Evolutionary conservation across 1,284 basidiomycete species (phyloP).

Genomic region (Mycosarcoma mackinlayi): DNA sequence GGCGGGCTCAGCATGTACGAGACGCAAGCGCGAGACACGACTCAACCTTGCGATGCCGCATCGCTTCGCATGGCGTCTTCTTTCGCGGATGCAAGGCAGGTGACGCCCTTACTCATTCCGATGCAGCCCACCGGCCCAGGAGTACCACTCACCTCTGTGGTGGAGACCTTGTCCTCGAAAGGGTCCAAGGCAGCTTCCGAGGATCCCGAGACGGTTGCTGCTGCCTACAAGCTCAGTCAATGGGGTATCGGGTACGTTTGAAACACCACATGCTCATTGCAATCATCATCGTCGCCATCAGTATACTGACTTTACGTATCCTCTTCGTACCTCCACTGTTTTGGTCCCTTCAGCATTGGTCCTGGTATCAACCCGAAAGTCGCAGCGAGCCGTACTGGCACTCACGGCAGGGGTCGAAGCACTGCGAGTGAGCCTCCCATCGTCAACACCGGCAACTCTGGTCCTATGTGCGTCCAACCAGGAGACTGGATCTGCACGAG

Average conservation of each 20-base stretch:
- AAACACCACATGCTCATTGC: background rate
- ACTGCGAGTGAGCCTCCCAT: constrained; percentile 68
- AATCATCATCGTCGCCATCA: background rate
- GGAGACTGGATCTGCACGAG: constrained; percentile 89
- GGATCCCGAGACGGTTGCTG: constrained; percentile 42
- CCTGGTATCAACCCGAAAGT: constrained; percentile 58
- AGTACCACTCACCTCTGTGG: constrained; percentile 40
- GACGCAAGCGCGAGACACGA: constrained; percentile 4
- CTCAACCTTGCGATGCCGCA: constrained; percentile 1
- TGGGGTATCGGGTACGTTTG: constrained; percentile 45
- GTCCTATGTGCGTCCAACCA: constrained; percentile 84
- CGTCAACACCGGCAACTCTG: constrained; percentile 86
- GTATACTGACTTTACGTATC: background rate
- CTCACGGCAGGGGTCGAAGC: constrained; percentile 14
- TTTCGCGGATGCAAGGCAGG: constrained; percentile 9
- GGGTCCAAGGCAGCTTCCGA: constrained; percentile 49
- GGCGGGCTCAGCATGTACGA: constrained; percentile 9
- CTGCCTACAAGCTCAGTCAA: constrained; percentile 41
- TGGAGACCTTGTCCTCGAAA: constrained; percentile 38
- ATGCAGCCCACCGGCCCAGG: constrained; percentile 47
- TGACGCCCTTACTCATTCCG: constrained; percentile 35
- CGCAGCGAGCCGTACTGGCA: constrained; percentile 15
- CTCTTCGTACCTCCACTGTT: background rate
- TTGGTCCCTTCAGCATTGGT: constrained; percentile 26
- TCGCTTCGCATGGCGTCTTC: constrained; percentile 12